phyloP scores from a whole-genome alignment of 192 early-diverging fungal species.

The Coemansia sp. region DNA sequence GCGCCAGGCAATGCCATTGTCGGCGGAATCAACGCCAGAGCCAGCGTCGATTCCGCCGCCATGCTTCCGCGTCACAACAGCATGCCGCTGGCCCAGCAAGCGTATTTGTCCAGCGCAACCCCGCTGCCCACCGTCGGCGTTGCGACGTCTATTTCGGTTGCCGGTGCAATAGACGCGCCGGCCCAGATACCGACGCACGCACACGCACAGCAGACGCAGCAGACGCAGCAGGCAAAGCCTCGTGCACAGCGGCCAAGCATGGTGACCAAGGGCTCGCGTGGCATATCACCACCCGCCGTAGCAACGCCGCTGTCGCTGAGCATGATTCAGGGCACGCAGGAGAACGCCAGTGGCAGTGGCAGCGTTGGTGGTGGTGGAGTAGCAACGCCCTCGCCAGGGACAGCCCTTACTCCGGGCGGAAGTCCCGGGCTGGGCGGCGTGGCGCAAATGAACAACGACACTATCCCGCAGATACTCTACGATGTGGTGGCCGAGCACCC shows the following conservation, averaged over 20 bases:
- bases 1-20: no score
- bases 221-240: neutral
- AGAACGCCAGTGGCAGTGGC: conserved; percentile 10
- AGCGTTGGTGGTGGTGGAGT: conserved; percentile 5
- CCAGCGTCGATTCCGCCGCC: no score
- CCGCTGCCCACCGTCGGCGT: neutral
- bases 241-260: neutral
- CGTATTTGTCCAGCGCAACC: conserved; percentile 3
- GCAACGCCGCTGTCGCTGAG: conserved; percentile 8
- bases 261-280: neutral
- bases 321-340: conserved; percentile 17
- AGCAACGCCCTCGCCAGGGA: no score
- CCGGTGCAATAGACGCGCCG: neutral
- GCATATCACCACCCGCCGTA: neutral
- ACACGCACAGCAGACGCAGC: neutral
- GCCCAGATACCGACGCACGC: neutral
- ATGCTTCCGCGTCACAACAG: conserved; percentile 27
- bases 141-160: neutral
- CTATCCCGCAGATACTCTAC: conserved; percentile 35
- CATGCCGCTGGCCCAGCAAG: conserved; percentile 23
- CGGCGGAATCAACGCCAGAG: no score
- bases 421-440: conserved; percentile 15
- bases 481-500: conserved; percentile 42
- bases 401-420: no score
- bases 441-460: conserved; percentile 44